Conservation (phyloP, 306 rosid species). For the Vicia villosa region DNA sequence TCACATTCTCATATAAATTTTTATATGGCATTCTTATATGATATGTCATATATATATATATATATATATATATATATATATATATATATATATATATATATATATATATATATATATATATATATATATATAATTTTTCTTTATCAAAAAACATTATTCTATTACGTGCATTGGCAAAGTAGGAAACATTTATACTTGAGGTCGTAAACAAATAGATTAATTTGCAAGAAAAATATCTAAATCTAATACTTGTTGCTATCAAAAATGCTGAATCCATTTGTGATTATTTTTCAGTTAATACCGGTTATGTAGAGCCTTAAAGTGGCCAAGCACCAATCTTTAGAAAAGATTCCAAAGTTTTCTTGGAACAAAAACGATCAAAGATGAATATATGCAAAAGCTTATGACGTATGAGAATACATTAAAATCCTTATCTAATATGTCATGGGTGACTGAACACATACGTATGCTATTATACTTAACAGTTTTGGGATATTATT, state of each 20-base stretch:
- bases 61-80: no score
- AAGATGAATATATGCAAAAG: constrained; percentile 42
- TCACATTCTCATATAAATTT: no score
- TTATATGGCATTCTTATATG: no score
- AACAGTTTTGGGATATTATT: no score
- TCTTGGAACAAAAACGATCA: constrained; percentile 1
- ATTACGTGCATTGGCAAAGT: no score
- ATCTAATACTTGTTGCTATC: background rate
- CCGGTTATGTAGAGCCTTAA: constrained; percentile 28
- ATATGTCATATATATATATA: no score
- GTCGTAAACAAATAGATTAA: constrained; percentile 9
- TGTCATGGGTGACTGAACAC: background rate
- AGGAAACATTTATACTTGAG: no score
- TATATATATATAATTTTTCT: no score
- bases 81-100: no score
- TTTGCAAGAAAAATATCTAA: constrained; percentile 27
- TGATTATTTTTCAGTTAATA: constrained; percentile 19
- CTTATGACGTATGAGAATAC: constrained; percentile 19
- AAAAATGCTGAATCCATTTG: background rate
- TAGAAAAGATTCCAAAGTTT: constrained; percentile 10
- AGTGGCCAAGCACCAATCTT: constrained; percentile 6
- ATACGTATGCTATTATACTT: no score
- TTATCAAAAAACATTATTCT: no score
- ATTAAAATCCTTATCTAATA: background rate
- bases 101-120: no score